Evolutionary conservation across 2,329 filamentous ascomycete genomes (phyloP).

Genomic region (Pseudocercospora fuligena): DNA sequence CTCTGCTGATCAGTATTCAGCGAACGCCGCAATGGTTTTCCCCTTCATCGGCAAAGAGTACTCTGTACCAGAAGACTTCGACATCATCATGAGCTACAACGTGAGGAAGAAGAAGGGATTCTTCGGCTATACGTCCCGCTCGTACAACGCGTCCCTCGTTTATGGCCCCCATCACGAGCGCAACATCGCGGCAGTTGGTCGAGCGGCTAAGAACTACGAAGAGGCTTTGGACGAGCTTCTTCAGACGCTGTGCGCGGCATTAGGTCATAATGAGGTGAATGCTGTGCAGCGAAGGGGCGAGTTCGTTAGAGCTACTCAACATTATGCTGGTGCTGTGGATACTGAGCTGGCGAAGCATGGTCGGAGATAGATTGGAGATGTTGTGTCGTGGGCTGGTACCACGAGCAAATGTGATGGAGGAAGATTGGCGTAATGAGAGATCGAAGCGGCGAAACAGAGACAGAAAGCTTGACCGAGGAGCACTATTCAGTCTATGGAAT

Average conservation of each 20-base stretch:
- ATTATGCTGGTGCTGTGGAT: not conserved
- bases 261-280: no score
- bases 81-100: not conserved
- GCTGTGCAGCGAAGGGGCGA: no score
- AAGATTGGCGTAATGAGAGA: not conserved
- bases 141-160: no score
- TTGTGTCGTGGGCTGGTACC: not conserved
- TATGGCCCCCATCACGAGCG: not conserved
- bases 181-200: not conserved
- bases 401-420: not conserved
- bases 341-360: not conserved
- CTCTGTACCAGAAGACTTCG: not conserved
- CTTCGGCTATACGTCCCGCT: no score
- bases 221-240: not conserved
- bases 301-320: no score
- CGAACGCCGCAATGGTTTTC: not conserved
- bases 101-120: not conserved
- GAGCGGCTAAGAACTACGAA: not conserved
- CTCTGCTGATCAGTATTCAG: no score
- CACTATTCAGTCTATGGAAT: no score
- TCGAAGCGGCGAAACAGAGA: not conserved
- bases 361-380: no score
- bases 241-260: no score
- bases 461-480: no score
- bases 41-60: not conserved